Evolutionary conservation across 2,329 filamentous ascomycete species (phyloP).

Genomic region (Pleomassaria siparia): DNA sequence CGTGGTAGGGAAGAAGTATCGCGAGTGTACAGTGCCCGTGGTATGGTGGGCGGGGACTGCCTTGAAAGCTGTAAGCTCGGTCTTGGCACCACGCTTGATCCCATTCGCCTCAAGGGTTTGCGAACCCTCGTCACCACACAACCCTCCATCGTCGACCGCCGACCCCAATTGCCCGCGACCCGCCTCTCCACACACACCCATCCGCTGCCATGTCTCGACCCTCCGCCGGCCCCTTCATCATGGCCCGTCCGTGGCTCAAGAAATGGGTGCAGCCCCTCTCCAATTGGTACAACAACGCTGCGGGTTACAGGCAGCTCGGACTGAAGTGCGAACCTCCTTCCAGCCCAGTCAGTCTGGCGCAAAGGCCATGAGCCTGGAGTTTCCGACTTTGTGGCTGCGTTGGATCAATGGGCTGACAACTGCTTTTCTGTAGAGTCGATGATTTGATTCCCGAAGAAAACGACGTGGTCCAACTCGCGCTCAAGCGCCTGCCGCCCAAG

Average conservation of each 20-base stretch:
- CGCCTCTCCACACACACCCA: constrained; percentile 13
- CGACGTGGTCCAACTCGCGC: constrained; percentile 80
- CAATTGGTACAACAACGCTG: constrained; percentile 84
- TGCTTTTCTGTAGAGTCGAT: constrained; percentile 68
- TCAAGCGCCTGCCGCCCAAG: constrained; percentile 87
- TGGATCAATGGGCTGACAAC: constrained; percentile 33
- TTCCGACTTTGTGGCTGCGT: constrained; percentile 4
- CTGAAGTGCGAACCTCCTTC: constrained; percentile 65
- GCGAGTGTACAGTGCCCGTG: neutral
- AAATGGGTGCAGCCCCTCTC: constrained; percentile 78
- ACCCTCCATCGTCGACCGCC: constrained; percentile 14
- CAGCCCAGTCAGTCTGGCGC: constrained; percentile 4
- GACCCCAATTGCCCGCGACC: constrained; percentile 22
- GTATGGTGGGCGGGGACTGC: neutral
- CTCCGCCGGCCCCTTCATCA: constrained; percentile 73
- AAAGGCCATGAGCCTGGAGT: neutral
- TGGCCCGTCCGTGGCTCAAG: constrained; percentile 83
- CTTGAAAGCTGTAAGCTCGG: constrained; percentile 9
- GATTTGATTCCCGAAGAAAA: constrained; percentile 94
- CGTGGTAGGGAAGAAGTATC: constrained; percentile 6
- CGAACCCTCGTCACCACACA: constrained; percentile 16
- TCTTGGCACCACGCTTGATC: constrained; percentile 7
- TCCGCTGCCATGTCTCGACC: constrained; percentile 65
- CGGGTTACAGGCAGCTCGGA: constrained; percentile 91
- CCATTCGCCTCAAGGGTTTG: constrained; percentile 7